Percentiles rank a stretch among this genome's conserved stretches.
These are phyloP conservation scores for Diversispora epigaea DNA, from an alignment of 192 early-diverging fungal genomes.

Conservation along the genomic window DNA sequence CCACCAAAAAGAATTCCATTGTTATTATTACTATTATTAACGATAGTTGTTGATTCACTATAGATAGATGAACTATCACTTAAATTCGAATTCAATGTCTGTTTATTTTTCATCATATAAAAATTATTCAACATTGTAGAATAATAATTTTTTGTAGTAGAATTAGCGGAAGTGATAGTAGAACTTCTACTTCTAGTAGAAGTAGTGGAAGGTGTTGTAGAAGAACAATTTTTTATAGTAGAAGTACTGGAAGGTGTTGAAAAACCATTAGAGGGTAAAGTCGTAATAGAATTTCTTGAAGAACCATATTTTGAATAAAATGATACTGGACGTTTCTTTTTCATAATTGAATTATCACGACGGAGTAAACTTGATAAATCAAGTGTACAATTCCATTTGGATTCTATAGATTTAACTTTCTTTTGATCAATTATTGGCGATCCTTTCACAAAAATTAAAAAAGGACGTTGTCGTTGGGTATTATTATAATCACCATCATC, in stretches of 20 bases:
- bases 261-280: not conserved
- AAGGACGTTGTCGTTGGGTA: conserved; percentile 33
- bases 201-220: not conserved
- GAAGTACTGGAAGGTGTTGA: not conserved
- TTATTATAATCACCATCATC: conserved; percentile 19
- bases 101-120: too few relatives aligned
- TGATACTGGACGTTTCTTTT: not conserved
- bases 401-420: conserved; percentile 46
- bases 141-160: too few relatives aligned
- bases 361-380: conserved; percentile 48
- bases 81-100: too few relatives aligned
- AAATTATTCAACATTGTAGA: too few relatives aligned
- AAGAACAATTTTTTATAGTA: too few relatives aligned
- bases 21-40: not conserved
- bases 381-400: conserved; percentile 58
- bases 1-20: not conserved
- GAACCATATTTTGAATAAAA: not conserved
- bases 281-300: not conserved
- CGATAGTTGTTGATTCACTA: not conserved
- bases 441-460: conserved; percentile 53
- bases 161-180: too few relatives aligned
- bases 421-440: conserved; percentile 50
- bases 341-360: conserved; percentile 8
- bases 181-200: too few relatives aligned
- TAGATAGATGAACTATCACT: too few relatives aligned